A percentile compares a stretch with the other conserved stretches of the same genome.
phyloP scores from a whole-genome alignment of 306 rosid genomes.

The Castanea crenata region DNA sequence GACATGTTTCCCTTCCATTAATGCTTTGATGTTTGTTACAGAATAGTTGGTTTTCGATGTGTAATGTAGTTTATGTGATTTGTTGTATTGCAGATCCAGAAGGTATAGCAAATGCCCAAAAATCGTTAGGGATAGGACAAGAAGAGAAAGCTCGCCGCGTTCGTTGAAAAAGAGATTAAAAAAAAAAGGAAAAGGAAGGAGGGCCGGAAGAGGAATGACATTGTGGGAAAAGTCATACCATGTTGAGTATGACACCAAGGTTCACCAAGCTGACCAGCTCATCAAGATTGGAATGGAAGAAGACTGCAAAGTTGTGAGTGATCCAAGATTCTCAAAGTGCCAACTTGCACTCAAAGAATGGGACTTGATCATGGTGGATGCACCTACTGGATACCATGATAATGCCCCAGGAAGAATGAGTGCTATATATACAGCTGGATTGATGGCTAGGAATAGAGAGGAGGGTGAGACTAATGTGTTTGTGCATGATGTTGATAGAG shows the following conservation, averaged over 20 bases:
- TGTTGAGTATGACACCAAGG: too few relatives aligned
- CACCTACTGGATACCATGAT: conserved; percentile 73
- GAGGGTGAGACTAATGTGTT: conserved; percentile 80
- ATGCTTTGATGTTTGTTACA: too few relatives aligned
- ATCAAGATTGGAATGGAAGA: too few relatives aligned
- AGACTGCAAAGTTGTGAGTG: too few relatives aligned
- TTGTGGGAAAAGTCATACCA: too few relatives aligned
- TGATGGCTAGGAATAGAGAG: conserved; percentile 80
- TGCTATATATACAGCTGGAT: conserved; percentile 86
- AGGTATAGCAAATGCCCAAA: conserved; percentile 51
- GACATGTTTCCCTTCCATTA: too few relatives aligned
- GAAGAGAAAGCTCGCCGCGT: conserved; percentile 47
- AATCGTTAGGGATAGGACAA: conserved; percentile 53
- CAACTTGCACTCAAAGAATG: conserved; percentile 37
- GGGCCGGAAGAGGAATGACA: too few relatives aligned
- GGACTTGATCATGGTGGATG: conserved; percentile 96
- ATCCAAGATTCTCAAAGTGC: too few relatives aligned
- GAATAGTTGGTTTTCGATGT: neutral
- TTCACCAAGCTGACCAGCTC: too few relatives aligned
- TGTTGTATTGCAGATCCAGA: conserved; percentile 41
- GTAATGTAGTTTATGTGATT: neutral
- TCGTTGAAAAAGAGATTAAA: neutral
- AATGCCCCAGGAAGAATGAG: conserved; percentile 91
- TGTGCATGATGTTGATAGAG: conserved; percentile 88
- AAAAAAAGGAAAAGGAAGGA: too few relatives aligned